phyloP scores from a whole-genome alignment of 2,329 filamentous ascomycete species.

The Ilyonectria destructans region DNA sequence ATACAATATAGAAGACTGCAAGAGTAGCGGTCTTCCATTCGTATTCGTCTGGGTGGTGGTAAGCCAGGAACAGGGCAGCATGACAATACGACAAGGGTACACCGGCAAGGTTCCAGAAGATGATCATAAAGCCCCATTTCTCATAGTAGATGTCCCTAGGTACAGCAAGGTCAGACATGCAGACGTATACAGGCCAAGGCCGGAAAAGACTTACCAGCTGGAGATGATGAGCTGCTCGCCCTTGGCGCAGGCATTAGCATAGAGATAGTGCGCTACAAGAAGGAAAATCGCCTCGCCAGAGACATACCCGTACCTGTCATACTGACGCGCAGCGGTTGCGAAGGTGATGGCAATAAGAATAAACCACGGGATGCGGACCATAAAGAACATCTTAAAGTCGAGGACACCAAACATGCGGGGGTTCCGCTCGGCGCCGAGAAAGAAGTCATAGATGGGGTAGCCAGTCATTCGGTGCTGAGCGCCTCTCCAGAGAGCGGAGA shows the following conservation, averaged over 20 bases:
- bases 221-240: constrained; percentile 92
- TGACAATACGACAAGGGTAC: constrained; percentile 95
- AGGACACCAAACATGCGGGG: constrained; percentile 84
- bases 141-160: constrained; percentile 91
- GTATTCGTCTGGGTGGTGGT: constrained; percentile 84
- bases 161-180: not conserved
- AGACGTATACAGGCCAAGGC: not conserved
- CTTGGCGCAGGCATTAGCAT: constrained; percentile 93
- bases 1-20: constrained; percentile 76
- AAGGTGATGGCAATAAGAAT: constrained; percentile 86
- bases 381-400: constrained; percentile 97
- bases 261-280: constrained; percentile 91
- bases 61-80: constrained; percentile 91
- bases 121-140: constrained; percentile 98
- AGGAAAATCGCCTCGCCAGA: constrained; percentile 89
- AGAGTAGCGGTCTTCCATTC: constrained; percentile 78
- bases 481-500: constrained; percentile 84
- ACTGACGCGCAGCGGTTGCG: constrained; percentile 85
- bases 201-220: constrained; percentile 71
- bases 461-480: constrained; percentile 88
- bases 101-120: constrained; percentile 96
- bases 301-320: constrained; percentile 88
- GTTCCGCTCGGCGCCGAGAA: constrained; percentile 93
- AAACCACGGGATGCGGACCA: constrained; percentile 93
- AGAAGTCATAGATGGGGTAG: constrained; percentile 89